Evolutionary conservation across 2,329 filamentous ascomycete species (phyloP).

Genomic region (Colletotrichum sp.): DNA sequence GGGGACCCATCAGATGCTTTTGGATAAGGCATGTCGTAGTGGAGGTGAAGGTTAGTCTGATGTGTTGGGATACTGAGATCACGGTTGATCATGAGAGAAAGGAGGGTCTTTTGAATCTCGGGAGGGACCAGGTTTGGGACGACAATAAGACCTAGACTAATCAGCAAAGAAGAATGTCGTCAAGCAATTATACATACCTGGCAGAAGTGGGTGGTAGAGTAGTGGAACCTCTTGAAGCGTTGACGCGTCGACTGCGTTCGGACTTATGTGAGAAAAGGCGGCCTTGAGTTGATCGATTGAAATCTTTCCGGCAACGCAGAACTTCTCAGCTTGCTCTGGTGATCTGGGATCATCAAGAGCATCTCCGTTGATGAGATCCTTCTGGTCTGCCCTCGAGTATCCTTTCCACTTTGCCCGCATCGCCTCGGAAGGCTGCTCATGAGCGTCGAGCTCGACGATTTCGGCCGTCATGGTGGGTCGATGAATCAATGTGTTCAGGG

Average conservation of each 20-base stretch:
- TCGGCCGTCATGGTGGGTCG: conserved; percentile 41
- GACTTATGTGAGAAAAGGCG: conserved; percentile 48
- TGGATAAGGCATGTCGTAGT: conserved; percentile 73
- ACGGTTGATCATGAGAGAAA: conserved; percentile 77
- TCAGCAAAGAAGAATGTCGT: not conserved
- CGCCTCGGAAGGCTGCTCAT: conserved; percentile 75
- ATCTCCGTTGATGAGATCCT: conserved; percentile 55
- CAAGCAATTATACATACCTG: conserved; percentile 56
- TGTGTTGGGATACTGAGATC: conserved; percentile 78
- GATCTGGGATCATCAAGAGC: conserved; percentile 56
- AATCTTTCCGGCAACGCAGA: conserved; percentile 51
- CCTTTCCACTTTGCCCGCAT: conserved; percentile 78
- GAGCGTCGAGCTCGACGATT: conserved; percentile 69
- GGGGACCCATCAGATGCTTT: not conserved
- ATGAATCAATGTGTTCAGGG: not conserved
- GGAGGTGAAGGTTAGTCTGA: conserved; percentile 88
- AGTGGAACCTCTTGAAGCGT: conserved; percentile 48
- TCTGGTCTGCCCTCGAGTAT: conserved; percentile 66
- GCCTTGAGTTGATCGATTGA: conserved; percentile 44
- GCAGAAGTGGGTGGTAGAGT: conserved; percentile 70
- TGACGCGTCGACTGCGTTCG: conserved; percentile 32
- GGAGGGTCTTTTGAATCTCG: conserved; percentile 69
- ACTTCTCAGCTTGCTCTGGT: conserved; percentile 43
- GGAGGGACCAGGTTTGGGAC: conserved; percentile 77
- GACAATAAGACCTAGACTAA: conserved; percentile 73